Percentiles rank a stretch among this genome's conserved stretches.
phyloP scores from a whole-genome alignment of 177 flowering plant genomes.

The Vitis hybrid region DNA sequence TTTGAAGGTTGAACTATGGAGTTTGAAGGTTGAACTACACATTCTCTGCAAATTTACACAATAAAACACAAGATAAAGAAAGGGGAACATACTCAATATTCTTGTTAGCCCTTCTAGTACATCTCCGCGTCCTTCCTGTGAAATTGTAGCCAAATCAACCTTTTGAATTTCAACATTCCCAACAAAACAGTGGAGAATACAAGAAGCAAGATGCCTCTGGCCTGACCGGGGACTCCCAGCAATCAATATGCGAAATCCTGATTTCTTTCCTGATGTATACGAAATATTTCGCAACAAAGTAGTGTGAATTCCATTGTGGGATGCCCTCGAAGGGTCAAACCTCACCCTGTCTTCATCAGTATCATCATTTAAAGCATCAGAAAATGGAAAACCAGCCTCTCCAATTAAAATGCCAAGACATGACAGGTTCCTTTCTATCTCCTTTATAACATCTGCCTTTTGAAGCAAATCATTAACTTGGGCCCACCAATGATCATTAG shows the following conservation, averaged over 20 bases:
- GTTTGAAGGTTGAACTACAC: background rate
- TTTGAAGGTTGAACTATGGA: too few species aligned
- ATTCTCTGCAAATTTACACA: background rate
- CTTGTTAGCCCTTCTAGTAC: slow-evolving; percentile 66
- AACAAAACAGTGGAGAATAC: slow-evolving; percentile 79
- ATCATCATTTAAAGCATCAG: slow-evolving; percentile 34
- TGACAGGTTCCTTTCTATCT: slow-evolving; percentile 56
- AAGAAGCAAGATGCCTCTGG: slow-evolving; percentile 85
- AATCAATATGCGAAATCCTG: slow-evolving; percentile 73
- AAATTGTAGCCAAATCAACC: slow-evolving; percentile 82
- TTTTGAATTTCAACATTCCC: slow-evolving; percentile 76
- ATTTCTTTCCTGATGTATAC: slow-evolving; percentile 30
- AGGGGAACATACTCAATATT: slow-evolving; percentile 59
- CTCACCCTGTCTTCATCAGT: slow-evolving; percentile 19
- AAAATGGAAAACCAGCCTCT: slow-evolving; percentile 24
- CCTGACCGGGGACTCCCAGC: slow-evolving; percentile 82
- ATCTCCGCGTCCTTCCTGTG: slow-evolving; percentile 92
- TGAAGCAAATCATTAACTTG: slow-evolving; percentile 47
- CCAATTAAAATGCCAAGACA: slow-evolving; percentile 42
- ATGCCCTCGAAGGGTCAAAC: slow-evolving; percentile 22
- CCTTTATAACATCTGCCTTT: slow-evolving; percentile 50
- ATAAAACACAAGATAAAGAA: background rate
- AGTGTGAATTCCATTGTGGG: slow-evolving; percentile 19
- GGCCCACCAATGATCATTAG: slow-evolving; percentile 58
- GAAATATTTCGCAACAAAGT: slow-evolving; percentile 29